Evolutionary conservation across 2,329 filamentous ascomycete genomes (phyloP), one percentile per base, ranked within the genome.

Genomic region (Trichoderma koningiopsis): DNA sequence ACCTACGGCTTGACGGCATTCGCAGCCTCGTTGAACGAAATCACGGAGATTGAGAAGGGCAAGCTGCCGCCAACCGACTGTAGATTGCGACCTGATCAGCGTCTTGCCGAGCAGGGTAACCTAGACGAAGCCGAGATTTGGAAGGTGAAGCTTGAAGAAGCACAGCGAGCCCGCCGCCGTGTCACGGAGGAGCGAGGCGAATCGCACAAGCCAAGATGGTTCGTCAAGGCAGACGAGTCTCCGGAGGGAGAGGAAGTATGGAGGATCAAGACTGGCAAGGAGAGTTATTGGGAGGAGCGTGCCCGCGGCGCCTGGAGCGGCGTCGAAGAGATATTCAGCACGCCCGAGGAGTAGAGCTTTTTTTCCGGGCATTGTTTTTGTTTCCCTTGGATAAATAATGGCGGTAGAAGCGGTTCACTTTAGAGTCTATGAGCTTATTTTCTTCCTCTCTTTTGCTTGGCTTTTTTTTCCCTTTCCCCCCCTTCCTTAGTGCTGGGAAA

Each of bases 251-350:
- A 92, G 76, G 89, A 92, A 76, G 84, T 91, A 13, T 92, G 92
- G 92, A 87, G 89, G 75, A 79, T 97, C 72, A 96, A 90, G 82
- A 84, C 84, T 3, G 93, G 94, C 24, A 94, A 91, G 80, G 93
- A 96, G 22, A 90, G 93, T 10, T 99, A 99, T 81, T 99, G 96
- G 96, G 94, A 97, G 77, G 91, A 93, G 80, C 87, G 95, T 71
- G 86, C 84, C 3, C 87, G 83, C 72, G 90, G 90, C 1, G 83
- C 83, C 68, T 97, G 92, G 93, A 79, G 76, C 4, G 85, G 85
- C 5, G 78, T 88, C 40, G 81, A 84, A 72, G 80, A 86, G 58
- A 82, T 89, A 64, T 89, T 87, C 73, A 74, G 77, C 16, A 75
- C 75, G 66, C 71, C 74, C 19, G 72, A 73, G 19, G 70, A 73